Conservation (phyloP, 192 early-diverging fungal species). For the Backusella morwellensis region DNA sequence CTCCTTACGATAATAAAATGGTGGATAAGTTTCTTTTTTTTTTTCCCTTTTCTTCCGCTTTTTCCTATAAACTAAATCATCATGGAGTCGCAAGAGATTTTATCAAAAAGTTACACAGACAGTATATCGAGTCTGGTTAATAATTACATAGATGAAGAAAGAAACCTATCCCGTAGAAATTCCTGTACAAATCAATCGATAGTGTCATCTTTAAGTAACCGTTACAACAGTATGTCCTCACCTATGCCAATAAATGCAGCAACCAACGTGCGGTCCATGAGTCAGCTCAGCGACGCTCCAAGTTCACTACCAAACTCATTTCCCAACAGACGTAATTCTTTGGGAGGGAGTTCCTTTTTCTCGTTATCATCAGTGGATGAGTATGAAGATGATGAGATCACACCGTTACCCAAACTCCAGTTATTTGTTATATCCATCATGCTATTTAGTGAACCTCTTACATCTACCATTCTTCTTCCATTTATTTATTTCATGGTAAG, state of each 20-base stretch:
- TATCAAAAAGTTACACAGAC: conserved; percentile 20
- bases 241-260: not conserved
- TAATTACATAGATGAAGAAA: conserved; percentile 1
- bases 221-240: not conserved
- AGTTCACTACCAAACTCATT: not conserved
- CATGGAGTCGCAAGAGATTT: not conserved
- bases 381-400: conserved; percentile 13
- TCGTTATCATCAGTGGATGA: not conserved
- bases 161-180: not conserved
- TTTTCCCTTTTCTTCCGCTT: not conserved
- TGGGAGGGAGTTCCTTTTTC: not conserved
- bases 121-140: conserved; percentile 10
- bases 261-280: not conserved
- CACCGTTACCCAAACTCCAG: conserved; percentile 43
- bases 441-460: conserved; percentile 67
- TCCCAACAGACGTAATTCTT: not conserved
- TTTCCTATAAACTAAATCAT: not conserved
- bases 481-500: conserved; percentile 84
- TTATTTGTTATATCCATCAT: conserved; percentile 51
- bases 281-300: not conserved
- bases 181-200: not conserved
- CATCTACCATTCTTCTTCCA: conserved; percentile 70
- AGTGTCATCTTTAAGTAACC: not conserved
- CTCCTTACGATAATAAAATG: not conserved
- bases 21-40: not conserved